Evolutionary conservation across 345 rosid species (phyloP), one percentile per base, ranked within the genome.

Genomic region (Acer saccharum): DNA sequence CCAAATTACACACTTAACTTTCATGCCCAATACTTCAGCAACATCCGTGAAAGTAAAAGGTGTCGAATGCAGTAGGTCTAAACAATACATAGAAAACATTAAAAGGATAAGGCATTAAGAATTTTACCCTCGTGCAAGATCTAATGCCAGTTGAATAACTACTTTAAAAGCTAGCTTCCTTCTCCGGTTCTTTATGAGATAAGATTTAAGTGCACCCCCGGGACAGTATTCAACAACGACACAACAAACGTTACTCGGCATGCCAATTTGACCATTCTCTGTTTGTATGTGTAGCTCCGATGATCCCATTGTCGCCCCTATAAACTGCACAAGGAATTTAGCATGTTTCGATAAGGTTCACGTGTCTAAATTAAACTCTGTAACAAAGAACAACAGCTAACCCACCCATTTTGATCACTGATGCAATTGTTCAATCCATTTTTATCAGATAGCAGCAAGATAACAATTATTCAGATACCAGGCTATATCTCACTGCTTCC

Each of bases 181-280:
- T 83, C 98, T 88, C 54, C 95, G 84, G 79, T 89, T 94, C 89
- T 91, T 96, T 75, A 96, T 96, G 77, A 96, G 97, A 83, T 86
- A 96, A 20, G 94, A 87, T 78, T 96, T 96, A 68, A 96, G 87
- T 8, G 95, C 91, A 60, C 97, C 99, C 3, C 99, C 99, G 66
- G 91, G 97, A 69, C 97, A 96, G 79, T 93, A 95, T 79, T 94
- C 98, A 58, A 96, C 99, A 17, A 96, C 88, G 73, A 96, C 99
- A 78, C 99, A 96, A 61, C 98, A 96, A 52, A 91, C 63, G 74
- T 89, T 96, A 82, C 84, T 94, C 17, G 99, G 98, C 97, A 94
- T 87, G 77, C 90, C 90, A 77, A 92, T 86, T 17, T 87, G 93
- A 41, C 98, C 97, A 69, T 87, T 92, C 65, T 89, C 97, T 0